A percentile compares a stretch with the other conserved stretches of the same genome.
Evolutionary conservation across 352 stramenopile genomes (phyloP).

Genomic region (Globisporangium viniferum): DNA sequence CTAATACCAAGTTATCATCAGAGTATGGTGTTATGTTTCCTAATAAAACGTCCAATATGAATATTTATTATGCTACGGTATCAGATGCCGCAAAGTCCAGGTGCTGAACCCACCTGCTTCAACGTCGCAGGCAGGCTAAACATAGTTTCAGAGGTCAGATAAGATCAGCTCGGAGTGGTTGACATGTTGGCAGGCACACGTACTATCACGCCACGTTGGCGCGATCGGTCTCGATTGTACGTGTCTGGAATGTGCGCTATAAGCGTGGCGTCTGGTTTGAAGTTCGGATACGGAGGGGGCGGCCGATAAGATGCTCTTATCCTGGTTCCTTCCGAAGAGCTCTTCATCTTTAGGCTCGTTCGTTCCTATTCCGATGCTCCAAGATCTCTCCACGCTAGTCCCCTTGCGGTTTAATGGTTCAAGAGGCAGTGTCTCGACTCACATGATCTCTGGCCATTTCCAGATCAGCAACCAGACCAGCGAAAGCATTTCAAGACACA

Average conservation of each 20-base stretch:
- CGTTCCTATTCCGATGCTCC: neutral
- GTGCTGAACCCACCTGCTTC: neutral
- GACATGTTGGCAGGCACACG: neutral
- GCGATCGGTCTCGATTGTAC: neutral
- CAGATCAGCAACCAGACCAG: conserved; percentile 3
- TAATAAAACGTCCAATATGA: neutral
- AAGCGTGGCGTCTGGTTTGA: neutral
- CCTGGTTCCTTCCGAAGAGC: neutral
- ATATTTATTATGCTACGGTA: neutral
- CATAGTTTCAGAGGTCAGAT: conserved; percentile 3
- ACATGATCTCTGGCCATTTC: neutral
- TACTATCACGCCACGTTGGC: neutral
- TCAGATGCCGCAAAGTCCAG: neutral
- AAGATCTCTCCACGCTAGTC: neutral
- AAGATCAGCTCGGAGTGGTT: neutral
- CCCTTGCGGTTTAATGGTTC: neutral
- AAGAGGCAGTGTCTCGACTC: neutral
- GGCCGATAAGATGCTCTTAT: conserved; percentile 1
- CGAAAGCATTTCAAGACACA: neutral
- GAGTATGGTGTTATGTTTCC: neutral
- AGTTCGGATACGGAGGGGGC: neutral
- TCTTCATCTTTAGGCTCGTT: neutral
- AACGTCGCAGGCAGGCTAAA: neutral
- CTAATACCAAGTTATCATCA: neutral
- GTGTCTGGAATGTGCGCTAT: neutral